A percentile compares a stretch with the other conserved stretches of the same genome.
Conservation (phyloP, 176 grass and related monocot species). For the barley (Hordeum vulgare) region MorexV3_pseudomolecules_assembly NC_058520.1:13005106-13005605, state of each 20-base stretch:
- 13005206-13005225: fast-evolving
- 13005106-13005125: not conserved
- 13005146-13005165: not conserved
- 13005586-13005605: not conserved
- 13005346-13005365: not conserved
- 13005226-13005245: conserved; percentile 12
- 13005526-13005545: not conserved
- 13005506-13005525: not conserved
- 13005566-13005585: not conserved
- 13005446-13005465: conserved; percentile 31
- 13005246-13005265: conserved; percentile 6
- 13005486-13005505: not conserved
- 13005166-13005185: conserved; percentile 8
- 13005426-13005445: not conserved
- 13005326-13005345: not conserved
- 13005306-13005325: not conserved
- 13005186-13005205: not conserved
- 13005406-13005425: not conserved
- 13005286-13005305: conserved; percentile 22
- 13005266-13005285: conserved; percentile 4
- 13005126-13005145: not conserved
- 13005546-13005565: not conserved
- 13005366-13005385: conserved; percentile 3
- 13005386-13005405: conserved; percentile 8
- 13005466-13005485: conserved; percentile 19